A percentile compares a stretch with the other conserved stretches of the same genome.
These are phyloP conservation scores for Diplodia seriata DNA, from an alignment of 2,329 filamentous ascomycete species.

Conservation along the genomic window DNA sequence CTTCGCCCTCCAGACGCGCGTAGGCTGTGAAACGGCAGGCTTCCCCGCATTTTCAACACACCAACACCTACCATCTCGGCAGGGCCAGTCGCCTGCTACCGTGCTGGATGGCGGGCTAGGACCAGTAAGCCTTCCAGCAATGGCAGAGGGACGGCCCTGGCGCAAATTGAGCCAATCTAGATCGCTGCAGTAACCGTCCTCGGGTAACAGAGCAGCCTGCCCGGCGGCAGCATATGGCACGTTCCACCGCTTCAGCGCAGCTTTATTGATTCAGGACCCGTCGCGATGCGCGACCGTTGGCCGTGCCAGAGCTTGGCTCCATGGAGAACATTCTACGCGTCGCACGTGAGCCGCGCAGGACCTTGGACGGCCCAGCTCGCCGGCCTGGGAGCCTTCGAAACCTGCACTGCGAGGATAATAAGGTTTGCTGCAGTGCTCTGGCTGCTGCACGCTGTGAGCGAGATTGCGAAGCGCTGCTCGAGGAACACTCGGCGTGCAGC, in stretches of 20 bases:
- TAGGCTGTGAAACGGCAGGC: slow-evolving; percentile 24
- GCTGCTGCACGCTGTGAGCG: slow-evolving; percentile 6
- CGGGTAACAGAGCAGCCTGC: slow-evolving; percentile 11
- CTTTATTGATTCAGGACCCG: slow-evolving; percentile 22
- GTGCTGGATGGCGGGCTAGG: slow-evolving; percentile 2
- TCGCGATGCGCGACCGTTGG: slow-evolving; percentile 13
- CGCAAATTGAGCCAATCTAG: slow-evolving; percentile 22
- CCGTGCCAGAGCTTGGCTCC: slow-evolving; percentile 19
- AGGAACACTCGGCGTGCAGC: neutral
- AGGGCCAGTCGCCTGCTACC: slow-evolving; percentile 5
- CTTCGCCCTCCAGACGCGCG: slow-evolving; percentile 8
- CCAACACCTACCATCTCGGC: slow-evolving; percentile 8
- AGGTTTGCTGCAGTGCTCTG: slow-evolving; percentile 14
- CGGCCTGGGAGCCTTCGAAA: slow-evolving; percentile 1
- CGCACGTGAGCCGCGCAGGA: neutral
- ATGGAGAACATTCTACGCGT: slow-evolving; percentile 16
- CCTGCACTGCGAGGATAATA: neutral
- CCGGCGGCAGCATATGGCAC: slow-evolving; percentile 21
- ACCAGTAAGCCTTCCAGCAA: slow-evolving; percentile 7
- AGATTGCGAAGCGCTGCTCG: neutral
- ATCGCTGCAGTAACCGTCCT: slow-evolving; percentile 18
- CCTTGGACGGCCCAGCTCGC: neutral
- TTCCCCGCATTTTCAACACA: slow-evolving; percentile 24
- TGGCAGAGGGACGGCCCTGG: slow-evolving; percentile 24
- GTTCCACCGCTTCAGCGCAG: slow-evolving; percentile 21